Base-by-base conservation (phyloP, 2,329 filamentous ascomycete genomes). In the Niveomyces coronatus region DNA sequence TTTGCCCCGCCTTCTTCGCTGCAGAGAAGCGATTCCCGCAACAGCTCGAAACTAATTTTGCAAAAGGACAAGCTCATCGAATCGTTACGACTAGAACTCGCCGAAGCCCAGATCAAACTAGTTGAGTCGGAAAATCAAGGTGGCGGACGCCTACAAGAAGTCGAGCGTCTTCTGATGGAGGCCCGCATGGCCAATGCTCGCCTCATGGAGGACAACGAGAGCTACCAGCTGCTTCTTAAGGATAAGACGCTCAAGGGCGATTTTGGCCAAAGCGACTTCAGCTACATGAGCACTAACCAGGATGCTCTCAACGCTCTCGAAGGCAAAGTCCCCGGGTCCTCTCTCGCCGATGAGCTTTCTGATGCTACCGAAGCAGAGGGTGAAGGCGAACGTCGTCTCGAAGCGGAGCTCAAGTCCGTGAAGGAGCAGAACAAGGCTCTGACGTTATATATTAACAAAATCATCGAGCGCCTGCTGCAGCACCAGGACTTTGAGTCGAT, bases 1-100 rank as follows among this genome's bases (percentile, higher is more conserved):
- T 95, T 95, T 54, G 88, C 88, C 8, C 88, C 88, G 11, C 83
- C 86, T 2, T 82, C 82, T 13, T 86, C 85, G 4, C 63, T 94
- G 38, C 79, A 89, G 51, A 82, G 86, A 47, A 94, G 85, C 68
- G 85, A 93, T 51, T 94, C 87, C 23, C 76, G 83, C 46, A 93
- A 85, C 57, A 89, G 83, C 60, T 93, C 87, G 11, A 93, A 89
- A 59, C 70, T 94, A 37, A 74, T 96, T 35, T 71, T 93, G 49
- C 88, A 96, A 58, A 98, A 96, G 60, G 91, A 98, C 62, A 91
- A 93, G 63, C 69, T 95, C 42, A 96, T 98, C 50, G 89, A 96
- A 58, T 86, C 83, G 9, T 69, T 98, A 45, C 77, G 89, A 40
- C 74, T 96, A 18, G 91, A 98, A 58, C 73, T 98, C 34, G 89